Evolutionary conservation across 2,329 filamentous ascomycete genomes (phyloP).

Genomic region (Trichoderma polysporum): DNA sequence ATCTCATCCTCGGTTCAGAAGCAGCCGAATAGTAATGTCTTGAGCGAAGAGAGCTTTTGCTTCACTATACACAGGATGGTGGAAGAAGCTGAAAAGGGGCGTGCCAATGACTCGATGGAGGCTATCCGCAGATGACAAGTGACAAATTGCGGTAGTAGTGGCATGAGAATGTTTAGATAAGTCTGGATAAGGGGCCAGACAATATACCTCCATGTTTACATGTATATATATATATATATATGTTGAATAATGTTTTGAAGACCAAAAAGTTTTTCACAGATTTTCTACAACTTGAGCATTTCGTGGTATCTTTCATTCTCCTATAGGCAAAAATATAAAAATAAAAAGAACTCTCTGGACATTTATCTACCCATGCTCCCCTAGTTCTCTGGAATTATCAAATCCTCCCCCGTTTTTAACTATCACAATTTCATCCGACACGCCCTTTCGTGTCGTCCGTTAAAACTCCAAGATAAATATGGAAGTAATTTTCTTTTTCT

Average conservation of each 20-base stretch:
- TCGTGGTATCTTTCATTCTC: conserved; percentile 11
- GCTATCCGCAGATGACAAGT: not conserved
- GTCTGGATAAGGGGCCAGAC: not conserved
- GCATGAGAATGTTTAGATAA: not conserved
- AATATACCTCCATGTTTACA: not conserved
- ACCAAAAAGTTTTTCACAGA: not conserved
- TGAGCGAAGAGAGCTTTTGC: not conserved
- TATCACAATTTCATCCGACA: conserved; percentile 6
- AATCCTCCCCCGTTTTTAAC: not conserved
- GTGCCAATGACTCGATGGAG: not conserved
- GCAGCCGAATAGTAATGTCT: not conserved
- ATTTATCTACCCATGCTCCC: not conserved
- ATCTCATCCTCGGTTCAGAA: not conserved
- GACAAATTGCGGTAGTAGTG: not conserved
- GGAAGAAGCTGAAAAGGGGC: not conserved
- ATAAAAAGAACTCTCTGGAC: not conserved
- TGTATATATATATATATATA: not conserved
- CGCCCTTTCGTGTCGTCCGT: conserved; percentile 1
- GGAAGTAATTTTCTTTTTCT: not conserved
- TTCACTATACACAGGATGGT: not conserved
- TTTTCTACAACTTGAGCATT: not conserved
- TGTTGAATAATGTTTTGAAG: not conserved
- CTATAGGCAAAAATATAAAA: not conserved
- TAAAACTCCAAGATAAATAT: conserved; percentile 16
- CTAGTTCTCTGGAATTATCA: not conserved